phyloP scores from a whole-genome alignment of 2,329 filamentous ascomycete genomes.

The Penicillium sp. region DNA sequence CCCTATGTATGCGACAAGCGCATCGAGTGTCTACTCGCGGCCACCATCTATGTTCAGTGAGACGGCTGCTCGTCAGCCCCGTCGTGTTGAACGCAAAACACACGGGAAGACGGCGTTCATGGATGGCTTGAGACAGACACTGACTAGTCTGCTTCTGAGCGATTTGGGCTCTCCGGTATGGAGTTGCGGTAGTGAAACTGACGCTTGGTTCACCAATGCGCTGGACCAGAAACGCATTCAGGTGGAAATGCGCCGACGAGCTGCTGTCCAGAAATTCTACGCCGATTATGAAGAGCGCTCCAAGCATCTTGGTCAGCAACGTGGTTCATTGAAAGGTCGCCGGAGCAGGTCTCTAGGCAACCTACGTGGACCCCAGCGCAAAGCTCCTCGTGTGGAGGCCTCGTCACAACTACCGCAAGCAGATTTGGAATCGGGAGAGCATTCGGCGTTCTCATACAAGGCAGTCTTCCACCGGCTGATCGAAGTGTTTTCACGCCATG shows the following conservation, averaged over 20 bases:
- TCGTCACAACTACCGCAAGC: slow-evolving; percentile 6
- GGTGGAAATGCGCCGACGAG: slow-evolving; percentile 33
- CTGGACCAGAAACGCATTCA: slow-evolving; percentile 44
- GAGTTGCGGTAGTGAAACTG: slow-evolving; percentile 83
- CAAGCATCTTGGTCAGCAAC: slow-evolving; percentile 19
- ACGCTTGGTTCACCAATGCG: slow-evolving; percentile 63
- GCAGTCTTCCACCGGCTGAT: slow-evolving; percentile 71
- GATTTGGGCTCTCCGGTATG: slow-evolving; percentile 82
- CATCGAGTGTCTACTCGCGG: slow-evolving; percentile 48
- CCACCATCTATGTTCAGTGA: slow-evolving; percentile 38
- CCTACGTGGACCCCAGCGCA: slow-evolving; percentile 8
- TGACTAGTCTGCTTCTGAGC: slow-evolving; percentile 77
- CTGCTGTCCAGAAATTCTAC: slow-evolving; percentile 33
- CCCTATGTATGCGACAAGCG: slow-evolving; percentile 54
- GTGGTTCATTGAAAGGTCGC: slow-evolving; percentile 18
- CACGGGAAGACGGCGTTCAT: slow-evolving; percentile 74
- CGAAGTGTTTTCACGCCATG: slow-evolving; percentile 77
- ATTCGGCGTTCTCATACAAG: slow-evolving; percentile 61
- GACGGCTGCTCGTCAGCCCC: slow-evolving; percentile 26
- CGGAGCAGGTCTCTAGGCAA: slow-evolving; percentile 32
- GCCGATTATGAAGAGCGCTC: slow-evolving; percentile 29
- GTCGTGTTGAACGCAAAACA: slow-evolving; percentile 31
- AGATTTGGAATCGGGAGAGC: slow-evolving; percentile 15
- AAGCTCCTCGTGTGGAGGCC: neutral
- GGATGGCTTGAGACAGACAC: slow-evolving; percentile 63